Base-by-base conservation (phyloP, 2,329 filamentous ascomycete species). In the Geosmithia flava region DNA sequence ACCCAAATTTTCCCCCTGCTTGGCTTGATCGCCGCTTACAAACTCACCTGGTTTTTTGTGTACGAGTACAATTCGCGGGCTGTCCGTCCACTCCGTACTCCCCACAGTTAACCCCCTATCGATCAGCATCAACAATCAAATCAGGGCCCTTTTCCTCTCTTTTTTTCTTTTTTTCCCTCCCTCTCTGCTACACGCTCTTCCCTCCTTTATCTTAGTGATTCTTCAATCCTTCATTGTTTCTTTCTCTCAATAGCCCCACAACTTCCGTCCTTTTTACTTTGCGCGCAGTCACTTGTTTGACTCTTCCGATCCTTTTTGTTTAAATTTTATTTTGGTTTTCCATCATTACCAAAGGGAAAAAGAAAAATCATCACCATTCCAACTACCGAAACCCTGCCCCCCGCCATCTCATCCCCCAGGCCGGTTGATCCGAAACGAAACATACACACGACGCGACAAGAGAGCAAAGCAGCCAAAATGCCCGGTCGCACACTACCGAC, bases 401-500 rank as follows among this genome's bases (percentile, higher is more conserved):
- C 20, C n/a, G 17, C 13, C 16, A 17, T 41, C 15, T 41, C 39
- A 7, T 19, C 17, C 15, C 41, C n/a, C 10, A 7, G 19, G 43
- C 47, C 42, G 17, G 15, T 16, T 11, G 42, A 45, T 29, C 42
- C 47, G 30, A 45, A 29, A 6, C 20, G 33, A 11, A n/a, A 27
- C 20, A 40, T 13, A 44, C 48, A 44, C 49, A 27, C 20, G 16
- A 37, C 44, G 48, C 45, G 33, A 3, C 33, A 37, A 37, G 33
- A 6, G 13, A 37, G 15, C 33, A 37, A 37, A n/a, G n/a, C 46
- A 30, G 42, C 45, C 52, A 58, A 53, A 39, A 95, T 95, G 87
- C 86, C 89, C 56, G 81, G 80, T 59, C 79, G 79, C 62, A 89
- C 80, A 45, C 80, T 97, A 46, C 91, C 91, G 49, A 91, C 84